Evolutionary conservation across 257 asterid species (phyloP).

Genomic region (Phtheirospermum japonicum): DNA sequence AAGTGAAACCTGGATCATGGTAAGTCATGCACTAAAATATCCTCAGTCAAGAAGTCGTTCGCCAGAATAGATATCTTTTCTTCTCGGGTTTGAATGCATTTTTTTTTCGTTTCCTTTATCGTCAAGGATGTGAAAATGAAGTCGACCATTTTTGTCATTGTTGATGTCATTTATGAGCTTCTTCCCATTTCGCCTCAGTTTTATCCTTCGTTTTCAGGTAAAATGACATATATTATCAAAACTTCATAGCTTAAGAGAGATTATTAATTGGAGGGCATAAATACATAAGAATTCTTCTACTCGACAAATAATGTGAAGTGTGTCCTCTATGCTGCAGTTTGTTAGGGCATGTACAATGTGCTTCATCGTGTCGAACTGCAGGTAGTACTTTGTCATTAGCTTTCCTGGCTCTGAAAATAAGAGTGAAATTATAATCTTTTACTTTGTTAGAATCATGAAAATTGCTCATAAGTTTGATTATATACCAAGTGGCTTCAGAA

Average conservation of each 20-base stretch:
- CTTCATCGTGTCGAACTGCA: slow-evolving; percentile 92
- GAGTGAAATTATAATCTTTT: slow-evolving; percentile 7
- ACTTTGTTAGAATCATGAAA: slow-evolving; percentile 10
- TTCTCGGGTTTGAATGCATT: slow-evolving; percentile 89
- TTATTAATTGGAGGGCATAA: no score
- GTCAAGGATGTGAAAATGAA: slow-evolving; percentile 83
- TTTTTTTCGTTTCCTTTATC: slow-evolving; percentile 82
- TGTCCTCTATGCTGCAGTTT: no score
- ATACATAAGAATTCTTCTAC: no score
- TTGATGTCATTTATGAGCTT: slow-evolving; percentile 85
- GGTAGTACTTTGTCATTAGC: slow-evolving; percentile 96
- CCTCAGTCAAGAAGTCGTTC: slow-evolving; percentile 94
- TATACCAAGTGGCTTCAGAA: no score
- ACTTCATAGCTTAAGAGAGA: slow-evolving; percentile 21
- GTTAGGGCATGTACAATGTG: slow-evolving; percentile 77
- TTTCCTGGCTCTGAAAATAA: slow-evolving; percentile 74
- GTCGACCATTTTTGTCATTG: slow-evolving; percentile 80
- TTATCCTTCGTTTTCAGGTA: slow-evolving; percentile 72
- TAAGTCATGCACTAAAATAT: slow-evolving; percentile 81
- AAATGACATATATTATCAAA: slow-evolving; percentile 26
- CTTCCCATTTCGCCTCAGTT: slow-evolving; percentile 90
- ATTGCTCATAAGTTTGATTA: no score
- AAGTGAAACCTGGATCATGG: slow-evolving; percentile 81
- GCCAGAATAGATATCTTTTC: slow-evolving; percentile 89
- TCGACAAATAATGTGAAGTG: no score